These are phyloP conservation scores for Plasmodium relictum DNA, from an alignment of 169 alveolate species.

Conservation along the genomic window DNA sequence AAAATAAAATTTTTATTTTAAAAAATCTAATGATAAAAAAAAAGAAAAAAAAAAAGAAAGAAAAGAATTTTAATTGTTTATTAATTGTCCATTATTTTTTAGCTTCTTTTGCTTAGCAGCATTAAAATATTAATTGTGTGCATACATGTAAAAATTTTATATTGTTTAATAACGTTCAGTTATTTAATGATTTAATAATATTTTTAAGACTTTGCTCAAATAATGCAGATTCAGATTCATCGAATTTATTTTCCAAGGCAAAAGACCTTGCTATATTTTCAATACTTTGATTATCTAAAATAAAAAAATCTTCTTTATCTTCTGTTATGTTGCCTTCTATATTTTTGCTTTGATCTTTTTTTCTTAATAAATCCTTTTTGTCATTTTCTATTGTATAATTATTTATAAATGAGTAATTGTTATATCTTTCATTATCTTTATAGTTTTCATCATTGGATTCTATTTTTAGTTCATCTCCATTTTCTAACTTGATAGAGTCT, in stretches of 20 bases:
- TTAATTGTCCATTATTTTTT: no score
- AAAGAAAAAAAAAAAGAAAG: background rate
- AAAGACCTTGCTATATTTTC: slow-evolving; percentile 29
- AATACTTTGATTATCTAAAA: slow-evolving; percentile 31
- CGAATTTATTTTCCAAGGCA: slow-evolving; percentile 20
- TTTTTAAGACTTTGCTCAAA: slow-evolving; percentile 59
- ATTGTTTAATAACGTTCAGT: slow-evolving; percentile 1
- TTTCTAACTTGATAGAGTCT: slow-evolving; percentile 57
- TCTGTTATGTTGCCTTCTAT: slow-evolving; percentile 7
- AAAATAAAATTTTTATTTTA: background rate
- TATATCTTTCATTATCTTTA: slow-evolving; percentile 6
- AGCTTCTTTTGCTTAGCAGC: background rate
- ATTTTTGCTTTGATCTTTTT: slow-evolving; percentile 7
- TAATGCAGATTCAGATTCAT: slow-evolving; percentile 20
- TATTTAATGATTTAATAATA: slow-evolving; percentile 39
- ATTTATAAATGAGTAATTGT: slow-evolving; percentile 47
- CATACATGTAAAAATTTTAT: background rate
- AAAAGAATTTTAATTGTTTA: no score
- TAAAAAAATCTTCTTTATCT: slow-evolving; percentile 33
- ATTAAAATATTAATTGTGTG: background rate
- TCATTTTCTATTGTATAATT: slow-evolving; percentile 27
- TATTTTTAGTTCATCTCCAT: slow-evolving; percentile 70
- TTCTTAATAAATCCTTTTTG: background rate
- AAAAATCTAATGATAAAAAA: background rate
- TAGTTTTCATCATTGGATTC: slow-evolving; percentile 13